Conservation (phyloP, 148 eudicot genomes). For the Spergularia marina region DNA sequence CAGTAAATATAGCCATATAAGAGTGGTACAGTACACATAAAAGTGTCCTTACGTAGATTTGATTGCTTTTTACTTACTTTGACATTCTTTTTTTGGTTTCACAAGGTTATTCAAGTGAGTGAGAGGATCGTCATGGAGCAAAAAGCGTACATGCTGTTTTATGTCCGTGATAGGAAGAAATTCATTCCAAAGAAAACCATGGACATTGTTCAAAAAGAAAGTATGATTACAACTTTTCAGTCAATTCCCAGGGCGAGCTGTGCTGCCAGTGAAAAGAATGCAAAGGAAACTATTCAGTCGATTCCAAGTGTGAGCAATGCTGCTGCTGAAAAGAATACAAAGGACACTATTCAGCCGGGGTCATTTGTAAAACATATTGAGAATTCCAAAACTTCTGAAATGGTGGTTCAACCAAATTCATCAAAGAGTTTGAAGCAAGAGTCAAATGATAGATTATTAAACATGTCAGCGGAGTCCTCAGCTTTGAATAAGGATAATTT, state of each 20-base stretch:
- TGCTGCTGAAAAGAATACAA: conserved; percentile 17
- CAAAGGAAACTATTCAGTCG: conserved; percentile 30
- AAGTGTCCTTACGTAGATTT: background rate
- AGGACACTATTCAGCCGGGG: conserved; percentile 13
- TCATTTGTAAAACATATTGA: conserved; percentile 12
- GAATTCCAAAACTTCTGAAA: conserved; percentile 14
- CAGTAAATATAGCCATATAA: background rate
- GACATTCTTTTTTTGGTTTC: conserved; percentile 14
- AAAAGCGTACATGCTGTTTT: conserved; percentile 96
- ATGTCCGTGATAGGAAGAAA: conserved; percentile 61
- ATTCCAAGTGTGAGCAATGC: conserved; percentile 24
- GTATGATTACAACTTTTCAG: conserved; percentile 34
- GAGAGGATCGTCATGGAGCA: conserved; percentile 76
- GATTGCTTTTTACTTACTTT: background rate
- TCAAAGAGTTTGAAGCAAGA: conserved; percentile 25
- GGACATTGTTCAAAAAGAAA: conserved; percentile 47
- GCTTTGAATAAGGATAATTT: conserved; percentile 22
- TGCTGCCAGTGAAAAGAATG: conserved; percentile 10
- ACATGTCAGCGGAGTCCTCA: conserved; percentile 12
- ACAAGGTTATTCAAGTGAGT: conserved; percentile 74
- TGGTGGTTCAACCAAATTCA: conserved; percentile 17
- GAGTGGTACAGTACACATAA: background rate
- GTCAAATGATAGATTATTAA: conserved; percentile 16
- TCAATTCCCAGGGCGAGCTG: conserved; percentile 25
- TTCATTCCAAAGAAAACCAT: conserved; percentile 43